phyloP scores from a whole-genome alignment of 148 eudicot genomes.

The Fallopia convolvulus region DNA sequence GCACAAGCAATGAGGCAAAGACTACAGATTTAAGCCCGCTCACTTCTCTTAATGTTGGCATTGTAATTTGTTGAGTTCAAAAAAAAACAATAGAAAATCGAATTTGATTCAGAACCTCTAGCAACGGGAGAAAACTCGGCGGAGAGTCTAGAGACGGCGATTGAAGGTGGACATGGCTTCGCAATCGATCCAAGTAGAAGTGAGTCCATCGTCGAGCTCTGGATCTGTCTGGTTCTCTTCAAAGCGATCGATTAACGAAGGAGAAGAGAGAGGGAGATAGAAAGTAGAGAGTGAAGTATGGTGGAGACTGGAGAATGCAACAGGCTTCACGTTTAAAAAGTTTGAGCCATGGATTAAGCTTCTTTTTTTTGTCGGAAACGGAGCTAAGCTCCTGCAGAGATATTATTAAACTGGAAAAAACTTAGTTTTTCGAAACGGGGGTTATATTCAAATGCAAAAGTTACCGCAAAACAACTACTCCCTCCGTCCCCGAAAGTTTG shows the following conservation, averaged over 20 bases:
- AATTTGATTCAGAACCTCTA: slow-evolving; percentile 16
- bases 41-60: too few species aligned
- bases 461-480: too few species aligned
- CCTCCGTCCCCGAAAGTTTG: too few species aligned
- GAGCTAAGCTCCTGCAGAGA: too few species aligned
- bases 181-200: slow-evolving; percentile 32
- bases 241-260: background rate
- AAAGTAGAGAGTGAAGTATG: background rate
- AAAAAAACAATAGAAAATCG: background rate
- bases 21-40: too few species aligned
- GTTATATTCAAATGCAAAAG: too few species aligned
- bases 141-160: slow-evolving; percentile 15
- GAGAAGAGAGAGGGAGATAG: background rate
- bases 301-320: background rate
- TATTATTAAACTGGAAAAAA: too few species aligned
- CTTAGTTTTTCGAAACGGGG: too few species aligned
- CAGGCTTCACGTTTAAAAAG: background rate
- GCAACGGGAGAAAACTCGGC: slow-evolving; percentile 19
- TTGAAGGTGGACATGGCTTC: slow-evolving; percentile 21
- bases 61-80: too few species aligned
- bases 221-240: background rate
- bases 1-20: too few species aligned
- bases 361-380: too few species aligned
- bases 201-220: slow-evolving; percentile 31
- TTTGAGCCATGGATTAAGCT: too few species aligned